Evolutionary conservation across 257 asterid species (phyloP).

Genomic region (Echium plantagineum): DNA sequence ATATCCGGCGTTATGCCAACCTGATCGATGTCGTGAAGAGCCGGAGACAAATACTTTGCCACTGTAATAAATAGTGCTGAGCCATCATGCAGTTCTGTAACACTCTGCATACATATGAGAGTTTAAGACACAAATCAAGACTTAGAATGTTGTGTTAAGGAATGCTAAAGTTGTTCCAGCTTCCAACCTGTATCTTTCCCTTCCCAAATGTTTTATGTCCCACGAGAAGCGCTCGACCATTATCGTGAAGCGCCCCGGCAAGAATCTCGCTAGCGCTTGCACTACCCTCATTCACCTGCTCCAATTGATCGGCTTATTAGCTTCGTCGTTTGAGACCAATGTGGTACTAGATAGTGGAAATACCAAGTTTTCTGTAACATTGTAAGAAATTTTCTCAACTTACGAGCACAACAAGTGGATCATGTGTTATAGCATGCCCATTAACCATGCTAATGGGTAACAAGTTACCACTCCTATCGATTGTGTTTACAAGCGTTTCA

Average conservation of each 20-base stretch:
- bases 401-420: constrained; percentile 88
- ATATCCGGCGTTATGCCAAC: constrained; percentile 85
- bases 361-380: not conserved
- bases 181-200: constrained; percentile 82
- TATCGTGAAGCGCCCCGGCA: constrained; percentile 94
- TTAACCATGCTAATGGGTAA: constrained; percentile 60
- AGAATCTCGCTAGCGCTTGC: constrained; percentile 97
- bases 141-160: too few species aligned
- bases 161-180: not conserved
- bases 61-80: constrained; percentile 88
- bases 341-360: not conserved
- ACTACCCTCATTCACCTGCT: constrained; percentile 87
- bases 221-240: constrained; percentile 77
- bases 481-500: constrained; percentile 81
- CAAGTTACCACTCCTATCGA: constrained; percentile 73
- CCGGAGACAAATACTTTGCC: constrained; percentile 81
- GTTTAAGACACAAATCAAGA: too few species aligned
- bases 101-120: constrained; percentile 43
- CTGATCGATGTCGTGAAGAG: constrained; percentile 88
- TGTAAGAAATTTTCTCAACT: constrained; percentile 13
- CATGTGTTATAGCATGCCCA: constrained; percentile 77
- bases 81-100: constrained; percentile 79
- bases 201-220: constrained; percentile 87
- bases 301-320: not conserved
- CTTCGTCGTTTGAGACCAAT: not conserved